Conservation (phyloP, 495 filamentous ascomycete genomes). For the Tetracladium marchalianum region DNA sequence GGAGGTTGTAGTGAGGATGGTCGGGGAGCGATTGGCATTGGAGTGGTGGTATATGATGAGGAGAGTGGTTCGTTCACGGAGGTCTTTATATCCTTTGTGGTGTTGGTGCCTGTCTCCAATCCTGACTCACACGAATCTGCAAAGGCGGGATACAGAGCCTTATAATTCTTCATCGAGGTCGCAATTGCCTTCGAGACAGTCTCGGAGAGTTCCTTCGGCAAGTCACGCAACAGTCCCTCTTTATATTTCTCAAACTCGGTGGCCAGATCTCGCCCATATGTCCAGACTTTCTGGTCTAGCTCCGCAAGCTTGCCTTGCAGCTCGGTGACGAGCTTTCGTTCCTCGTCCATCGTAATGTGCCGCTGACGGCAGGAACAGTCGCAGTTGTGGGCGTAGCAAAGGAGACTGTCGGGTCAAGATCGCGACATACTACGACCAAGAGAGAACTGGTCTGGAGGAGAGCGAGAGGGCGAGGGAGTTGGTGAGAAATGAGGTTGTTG, state of each 20-base stretch:
- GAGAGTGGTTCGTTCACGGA: neutral
- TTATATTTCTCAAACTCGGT: slow-evolving; percentile 37
- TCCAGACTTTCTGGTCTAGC: slow-evolving; percentile 37
- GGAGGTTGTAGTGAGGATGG: slow-evolving; percentile 14
- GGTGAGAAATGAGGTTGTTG: too few relatives aligned
- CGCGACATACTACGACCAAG: too few relatives aligned
- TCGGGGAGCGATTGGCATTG: slow-evolving; percentile 25
- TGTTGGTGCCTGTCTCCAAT: slow-evolving; percentile 2
- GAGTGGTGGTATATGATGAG: slow-evolving; percentile 13
- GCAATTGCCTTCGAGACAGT: slow-evolving; percentile 32
- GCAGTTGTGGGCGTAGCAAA: too few relatives aligned
- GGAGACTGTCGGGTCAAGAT: too few relatives aligned
- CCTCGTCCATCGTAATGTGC: slow-evolving; percentile 33
- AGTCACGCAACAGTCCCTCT: slow-evolving; percentile 32
- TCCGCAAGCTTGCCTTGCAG: slow-evolving; percentile 39
- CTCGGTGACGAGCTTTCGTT: slow-evolving; percentile 34
- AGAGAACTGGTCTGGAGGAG: too few relatives aligned
- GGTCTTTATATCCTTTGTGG: neutral
- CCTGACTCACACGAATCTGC: slow-evolving; percentile 9
- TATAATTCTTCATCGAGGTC: slow-evolving; percentile 25
- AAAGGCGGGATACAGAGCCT: slow-evolving; percentile 10
- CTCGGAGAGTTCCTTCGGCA: slow-evolving; percentile 32
- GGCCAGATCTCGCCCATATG: slow-evolving; percentile 39
- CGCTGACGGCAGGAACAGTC: too few relatives aligned
- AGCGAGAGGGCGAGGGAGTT: too few relatives aligned